Percentiles rank a stretch among this genome's conserved stretches.
Conservation (phyloP, 441 rosid genomes). For the Eruca vesicaria region DNA sequence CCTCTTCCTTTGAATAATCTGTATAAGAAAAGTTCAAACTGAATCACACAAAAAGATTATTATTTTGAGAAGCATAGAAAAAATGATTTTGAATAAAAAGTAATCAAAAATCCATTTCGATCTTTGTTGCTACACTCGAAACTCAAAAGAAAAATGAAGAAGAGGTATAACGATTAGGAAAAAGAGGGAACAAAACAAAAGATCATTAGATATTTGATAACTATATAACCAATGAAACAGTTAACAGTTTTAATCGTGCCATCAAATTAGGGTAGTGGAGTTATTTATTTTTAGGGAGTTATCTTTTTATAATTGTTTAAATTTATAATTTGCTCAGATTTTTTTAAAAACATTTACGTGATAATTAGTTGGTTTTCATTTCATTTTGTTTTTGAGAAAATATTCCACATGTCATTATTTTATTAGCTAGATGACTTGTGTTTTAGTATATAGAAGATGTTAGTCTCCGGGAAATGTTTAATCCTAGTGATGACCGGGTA, state of each 20-base stretch:
- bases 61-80: neutral
- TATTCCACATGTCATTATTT: too few relatives aligned
- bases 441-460: too few relatives aligned
- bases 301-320: too few relatives aligned
- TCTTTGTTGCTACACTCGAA: too few relatives aligned
- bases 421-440: too few relatives aligned
- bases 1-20: neutral
- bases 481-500: slow-evolving; percentile 75
- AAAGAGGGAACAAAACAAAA: too few relatives aligned
- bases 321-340: neutral
- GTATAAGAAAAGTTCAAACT: neutral
- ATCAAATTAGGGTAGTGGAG: neutral
- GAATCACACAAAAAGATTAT: neutral
- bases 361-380: too few relatives aligned
- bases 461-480: slow-evolving; percentile 75
- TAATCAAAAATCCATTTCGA: neutral
- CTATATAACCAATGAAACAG: neutral
- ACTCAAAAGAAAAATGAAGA: too few relatives aligned
- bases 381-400: too few relatives aligned
- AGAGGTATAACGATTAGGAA: too few relatives aligned
- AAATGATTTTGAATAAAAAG: neutral
- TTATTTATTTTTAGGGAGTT: neutral
- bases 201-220: too few relatives aligned
- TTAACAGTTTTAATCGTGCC: neutral
- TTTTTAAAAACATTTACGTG: neutral